Percentiles rank a stretch among this genome's conserved stretches.
These are phyloP conservation scores for Thielaviopsis musarum DNA, from an alignment of 2,329 filamentous ascomycete genomes.

Conservation along the genomic window DNA sequence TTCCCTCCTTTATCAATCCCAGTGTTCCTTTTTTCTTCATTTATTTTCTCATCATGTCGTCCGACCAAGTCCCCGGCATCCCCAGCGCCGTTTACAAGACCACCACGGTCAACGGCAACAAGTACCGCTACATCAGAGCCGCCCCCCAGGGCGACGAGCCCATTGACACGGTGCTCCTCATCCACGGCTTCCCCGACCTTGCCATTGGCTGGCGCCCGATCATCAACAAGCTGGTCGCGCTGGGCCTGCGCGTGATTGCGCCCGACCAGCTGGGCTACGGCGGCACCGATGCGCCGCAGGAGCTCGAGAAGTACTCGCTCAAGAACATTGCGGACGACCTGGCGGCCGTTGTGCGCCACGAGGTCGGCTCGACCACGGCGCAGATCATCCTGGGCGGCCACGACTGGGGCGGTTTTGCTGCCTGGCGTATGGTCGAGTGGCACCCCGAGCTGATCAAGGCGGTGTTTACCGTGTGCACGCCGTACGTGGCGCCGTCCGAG, in stretches of 20 bases:
- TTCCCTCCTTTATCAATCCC: too few relatives aligned
- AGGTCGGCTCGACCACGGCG: constrained; percentile 24
- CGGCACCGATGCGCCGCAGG: constrained; percentile 50
- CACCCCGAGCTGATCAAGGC: constrained; percentile 55
- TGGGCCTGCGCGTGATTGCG: constrained; percentile 63
- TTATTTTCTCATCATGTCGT: too few relatives aligned
- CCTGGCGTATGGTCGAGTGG: constrained; percentile 59
- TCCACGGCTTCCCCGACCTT: constrained; percentile 74
- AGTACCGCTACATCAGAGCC: constrained; percentile 45
- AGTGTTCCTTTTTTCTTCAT: too few relatives aligned
- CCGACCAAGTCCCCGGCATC: constrained; percentile 18
- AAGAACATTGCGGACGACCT: constrained; percentile 63
- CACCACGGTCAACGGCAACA: constrained; percentile 34
- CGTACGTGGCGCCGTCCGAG: constrained; percentile 41
- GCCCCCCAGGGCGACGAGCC: constrained; percentile 29
- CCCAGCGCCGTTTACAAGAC: constrained; percentile 22
- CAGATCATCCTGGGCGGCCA: constrained; percentile 73
- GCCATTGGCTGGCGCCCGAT: constrained; percentile 80
- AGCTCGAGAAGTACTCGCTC: constrained; percentile 45
- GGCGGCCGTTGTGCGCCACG: constrained; percentile 47
- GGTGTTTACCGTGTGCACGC: constrained; percentile 68
- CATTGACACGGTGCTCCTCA: constrained; percentile 32
- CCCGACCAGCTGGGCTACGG: constrained; percentile 83
- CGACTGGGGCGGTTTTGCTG: constrained; percentile 75
- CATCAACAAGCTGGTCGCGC: constrained; percentile 55